Base-by-base conservation (phyloP, 352 stramenopile genomes). In the Phytopythium chamaehyphon region DNA sequence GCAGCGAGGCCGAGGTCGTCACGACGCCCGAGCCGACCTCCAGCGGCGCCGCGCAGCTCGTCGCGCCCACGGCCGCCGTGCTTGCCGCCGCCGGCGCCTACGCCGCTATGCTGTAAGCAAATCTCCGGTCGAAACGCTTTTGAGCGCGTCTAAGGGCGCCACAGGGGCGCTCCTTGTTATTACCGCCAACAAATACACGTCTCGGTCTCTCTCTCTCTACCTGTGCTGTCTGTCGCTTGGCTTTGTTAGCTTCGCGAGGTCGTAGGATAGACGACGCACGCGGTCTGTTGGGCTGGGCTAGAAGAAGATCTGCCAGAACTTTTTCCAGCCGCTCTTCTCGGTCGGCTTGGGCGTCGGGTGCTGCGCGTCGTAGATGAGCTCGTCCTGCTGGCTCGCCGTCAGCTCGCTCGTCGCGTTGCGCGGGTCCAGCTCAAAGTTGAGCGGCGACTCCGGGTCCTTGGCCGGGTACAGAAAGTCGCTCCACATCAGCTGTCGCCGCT, bases 41-140 rank as follows among this genome's bases (percentile, higher is more conserved):
- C 40, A 61, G 47, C 22, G 59, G 47, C 21, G 42, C 40, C 2
- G 43, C 33, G 11, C 43, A 26, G 50, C 26, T 50, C 3, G 42
- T 71, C 33, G 49, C 39, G 36, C 58, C 65, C 31, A 62, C 59
- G 22, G 58, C 58, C 38, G 52, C 66, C 54, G 62, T 47, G 6
- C 40, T 71, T 38, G 50, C 69, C 49, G 57, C 61, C 18, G 62
- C 49, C 24, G 53, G 62, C 40, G 58, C 61, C 42, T 74, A 69
- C 54, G 55, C 28, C 9, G 28, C 47, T 39, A 62, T 74, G 52
- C 58, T 74, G n/a, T 74, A 71, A 71, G 61, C 45, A 53, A 46
- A 6, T 50, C 28, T 60, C 51, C 40, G 33, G 39, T 57, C 37
- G 39, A 43, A 7, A 21, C 38, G 14, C 2, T 21, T 33, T 11